Percentiles rank a stretch among this genome's conserved stretches.
Evolutionary conservation across 2,329 filamentous ascomycete genomes (phyloP).

Genomic region (Epicoccum sorghinum): DNA sequence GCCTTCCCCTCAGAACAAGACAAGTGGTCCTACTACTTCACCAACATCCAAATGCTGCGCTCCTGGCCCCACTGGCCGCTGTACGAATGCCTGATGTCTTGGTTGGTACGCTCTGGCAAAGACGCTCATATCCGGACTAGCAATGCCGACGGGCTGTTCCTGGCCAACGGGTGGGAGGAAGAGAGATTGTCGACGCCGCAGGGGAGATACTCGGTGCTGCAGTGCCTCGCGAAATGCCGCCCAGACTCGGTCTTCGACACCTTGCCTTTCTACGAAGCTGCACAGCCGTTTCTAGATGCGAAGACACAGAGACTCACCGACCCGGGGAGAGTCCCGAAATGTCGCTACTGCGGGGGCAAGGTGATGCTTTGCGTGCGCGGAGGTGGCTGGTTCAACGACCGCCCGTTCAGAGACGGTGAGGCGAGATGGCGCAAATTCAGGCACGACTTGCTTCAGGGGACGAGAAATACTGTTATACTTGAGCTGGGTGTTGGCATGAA

Average conservation of each 20-base stretch:
- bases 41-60: slow-evolving; percentile 35
- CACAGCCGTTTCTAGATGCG: slow-evolving; percentile 26
- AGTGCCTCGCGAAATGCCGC: slow-evolving; percentile 39
- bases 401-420: slow-evolving; percentile 29
- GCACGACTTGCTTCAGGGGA: neutral
- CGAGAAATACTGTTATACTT: slow-evolving; percentile 27
- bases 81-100: slow-evolving; percentile 23
- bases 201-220: slow-evolving; percentile 38
- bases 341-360: slow-evolving; percentile 31
- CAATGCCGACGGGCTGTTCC: slow-evolving; percentile 44
- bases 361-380: slow-evolving; percentile 39
- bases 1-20: slow-evolving; percentile 36
- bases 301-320: slow-evolving; percentile 28
- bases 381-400: slow-evolving; percentile 36
- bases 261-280: slow-evolving; percentile 27
- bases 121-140: slow-evolving; percentile 39
- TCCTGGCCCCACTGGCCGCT: slow-evolving; percentile 33
- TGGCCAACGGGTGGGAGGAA: slow-evolving; percentile 32
- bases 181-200: slow-evolving; percentile 40
- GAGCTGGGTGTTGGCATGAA: slow-evolving; percentile 34
- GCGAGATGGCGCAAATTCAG: slow-evolving; percentile 27
- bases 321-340: slow-evolving; percentile 27
- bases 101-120: slow-evolving; percentile 22
- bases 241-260: slow-evolving; percentile 34
- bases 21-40: slow-evolving; percentile 46